Evolutionary conservation across 1,284 basidiomycete species (phyloP).

Genomic region (Blastosporella zonata): DNA sequence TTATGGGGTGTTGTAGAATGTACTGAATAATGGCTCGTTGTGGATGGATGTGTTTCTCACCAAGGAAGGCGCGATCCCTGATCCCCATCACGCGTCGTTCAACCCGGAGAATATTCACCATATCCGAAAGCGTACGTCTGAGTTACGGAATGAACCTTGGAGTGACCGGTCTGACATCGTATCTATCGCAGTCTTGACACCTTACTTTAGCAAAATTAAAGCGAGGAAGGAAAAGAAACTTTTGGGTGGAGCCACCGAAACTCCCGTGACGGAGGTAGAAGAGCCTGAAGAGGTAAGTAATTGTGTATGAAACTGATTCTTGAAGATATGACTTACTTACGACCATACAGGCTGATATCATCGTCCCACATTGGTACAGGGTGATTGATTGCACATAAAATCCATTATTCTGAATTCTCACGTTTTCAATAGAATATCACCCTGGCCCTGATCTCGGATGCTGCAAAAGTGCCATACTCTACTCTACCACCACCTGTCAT

Average conservation of each 20-base stretch:
- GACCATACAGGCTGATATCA: slow-evolving; percentile 46
- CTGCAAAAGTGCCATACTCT: slow-evolving; percentile 49
- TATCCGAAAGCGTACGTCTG: slow-evolving; percentile 71
- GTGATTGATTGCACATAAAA: slow-evolving; percentile 34
- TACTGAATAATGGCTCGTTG: slow-evolving; percentile 76
- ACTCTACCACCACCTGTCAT: slow-evolving; percentile 62
- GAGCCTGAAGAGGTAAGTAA: slow-evolving; percentile 41
- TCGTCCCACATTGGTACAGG: slow-evolving; percentile 83
- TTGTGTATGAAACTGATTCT: not conserved
- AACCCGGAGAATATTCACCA: slow-evolving; percentile 64
- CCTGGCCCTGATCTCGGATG: slow-evolving; percentile 80
- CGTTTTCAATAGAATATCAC: slow-evolving; percentile 72
- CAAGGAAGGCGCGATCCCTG: slow-evolving; percentile 60
- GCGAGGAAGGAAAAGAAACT: slow-evolving; percentile 84
- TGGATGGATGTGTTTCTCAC: slow-evolving; percentile 88
- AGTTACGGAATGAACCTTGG: not conserved
- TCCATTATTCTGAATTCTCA: not conserved
- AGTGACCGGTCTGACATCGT: not conserved
- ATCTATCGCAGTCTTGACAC: slow-evolving; percentile 69
- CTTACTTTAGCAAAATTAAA: slow-evolving; percentile 74
- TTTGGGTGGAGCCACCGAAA: slow-evolving; percentile 41
- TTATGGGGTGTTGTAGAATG: slow-evolving; percentile 45
- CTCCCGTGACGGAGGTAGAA: slow-evolving; percentile 38
- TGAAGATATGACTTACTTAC: slow-evolving; percentile 11
- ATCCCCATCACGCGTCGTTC: slow-evolving; percentile 56